Evolutionary conservation across 2,329 filamentous ascomycete genomes (phyloP), one percentile per base, ranked within the genome.

Genomic region (Rosellinia necatrix): DNA sequence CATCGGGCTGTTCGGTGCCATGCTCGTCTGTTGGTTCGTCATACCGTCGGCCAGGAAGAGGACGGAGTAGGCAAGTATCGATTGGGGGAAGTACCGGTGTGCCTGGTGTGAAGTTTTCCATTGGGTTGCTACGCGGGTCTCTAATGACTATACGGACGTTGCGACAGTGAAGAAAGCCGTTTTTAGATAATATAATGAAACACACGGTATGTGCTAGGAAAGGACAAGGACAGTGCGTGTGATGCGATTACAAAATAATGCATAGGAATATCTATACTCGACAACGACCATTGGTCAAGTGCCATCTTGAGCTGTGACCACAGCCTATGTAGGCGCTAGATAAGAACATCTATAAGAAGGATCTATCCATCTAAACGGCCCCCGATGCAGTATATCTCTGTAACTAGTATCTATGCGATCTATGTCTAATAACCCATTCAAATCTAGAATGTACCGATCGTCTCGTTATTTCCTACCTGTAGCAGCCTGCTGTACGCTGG

Each of bases 401-500:
- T n/a, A n/a, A n/a, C n/a, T n/a, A n/a, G n/a, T n/a, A n/a, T n/a
- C n/a, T n/a, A 29, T 17, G 9, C 9, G 47, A 21, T 52, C 22
- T 54, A 54, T 55, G 22, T 40, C 32, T 27, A 40, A 41, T 29
- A 34, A 30, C 3, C 12, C 38, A 40, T 47, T 22, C 27, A 35
- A 41, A 43, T 15, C 25, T 46, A 10, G 10, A 21, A 41, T 52
- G 25, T 17, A 21, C 17, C 55, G 8, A 30, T 27, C 59, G 49
- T 58, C 56, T 46, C 21, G 40, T 25, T 43, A 54, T 27, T 58
- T 60, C 29, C 48, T 68, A 47, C 79, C 78, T 47, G 73, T 75
- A 29, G 90, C 90, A 21, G 90, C 87, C 41, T 90, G 84, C 66
- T 90, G 78, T 6, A 91, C 84, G 19, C 81, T 87, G 13, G 81